Base-by-base conservation (phyloP, 805 yeast species). In the Candida lessepsii region DNA sequence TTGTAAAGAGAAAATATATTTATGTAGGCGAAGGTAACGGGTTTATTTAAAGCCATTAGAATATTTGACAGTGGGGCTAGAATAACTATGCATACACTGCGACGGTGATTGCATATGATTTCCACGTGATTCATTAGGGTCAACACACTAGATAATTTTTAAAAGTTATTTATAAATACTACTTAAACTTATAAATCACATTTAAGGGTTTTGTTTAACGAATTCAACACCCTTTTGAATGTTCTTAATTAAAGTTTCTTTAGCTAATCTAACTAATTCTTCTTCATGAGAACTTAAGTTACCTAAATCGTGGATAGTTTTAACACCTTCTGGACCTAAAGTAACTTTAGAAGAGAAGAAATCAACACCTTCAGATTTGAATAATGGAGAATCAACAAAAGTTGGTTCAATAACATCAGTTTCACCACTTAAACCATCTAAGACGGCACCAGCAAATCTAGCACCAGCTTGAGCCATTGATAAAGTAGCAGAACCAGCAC, bases 261-360 rank as follows among this genome's bases (percentile, higher is more conserved):
- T 83, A 56, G 96, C 93, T 51, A 75, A 75, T 56, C 73, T 74
- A 60, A 93, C 76, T 73, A 91, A 78, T 63, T 79, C 84, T 71
- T 85, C 84, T 79, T 93, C 99, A 66, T 82, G 83, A 52, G 69
- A 71, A 43, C 84, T 72, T 58, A 88, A 65, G 51, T 71, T 66
- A 59, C 95, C 95, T 58, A 93, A 73, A 44, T 75, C 72, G 75
- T 86, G 96, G 62, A 89, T 72, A 66, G 80, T 75, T 66, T 80
- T 78, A 53, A 85, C 86, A 82, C 97, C 97, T 50, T 84, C 78
- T 61, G 83, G 84, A 54, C 98, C 98, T 60, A 91, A 81, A 56
- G 96, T 86, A 53, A 93, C 95, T 71, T 81, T 83, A 53, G 96
- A 84, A 40, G 98, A 89, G 77, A 93, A 93, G 86, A 90, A 93